phyloP scores from a whole-genome alignment of 306 rosid genomes.

The Aeschynomene evenia region DNA sequence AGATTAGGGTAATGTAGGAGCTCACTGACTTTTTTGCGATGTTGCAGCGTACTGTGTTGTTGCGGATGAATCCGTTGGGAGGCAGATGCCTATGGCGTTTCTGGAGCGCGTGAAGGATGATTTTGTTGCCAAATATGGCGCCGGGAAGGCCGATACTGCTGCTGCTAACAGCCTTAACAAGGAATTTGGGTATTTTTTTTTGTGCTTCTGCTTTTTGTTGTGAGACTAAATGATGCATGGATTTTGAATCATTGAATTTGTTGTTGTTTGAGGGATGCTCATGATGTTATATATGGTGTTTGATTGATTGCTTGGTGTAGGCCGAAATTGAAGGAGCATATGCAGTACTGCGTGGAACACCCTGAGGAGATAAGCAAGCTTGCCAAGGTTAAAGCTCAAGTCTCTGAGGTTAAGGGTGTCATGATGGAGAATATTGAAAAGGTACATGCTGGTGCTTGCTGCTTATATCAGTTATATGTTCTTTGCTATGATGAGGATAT shows the following conservation, averaged over 20 bases:
- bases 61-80: conserved; percentile 84
- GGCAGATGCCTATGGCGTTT: conserved; percentile 91
- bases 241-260: background rate
- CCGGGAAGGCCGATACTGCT: conserved; percentile 86
- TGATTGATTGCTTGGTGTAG: conserved; percentile 36
- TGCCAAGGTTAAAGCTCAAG: conserved; percentile 96
- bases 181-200: conserved; percentile 76
- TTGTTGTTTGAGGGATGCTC: conserved; percentile 2
- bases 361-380: conserved; percentile 98
- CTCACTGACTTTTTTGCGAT: background rate
- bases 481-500: background rate
- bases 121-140: conserved; percentile 67
- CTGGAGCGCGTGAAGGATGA: conserved; percentile 95
- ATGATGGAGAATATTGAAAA: conserved; percentile 99
- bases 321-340: conserved; percentile 90
- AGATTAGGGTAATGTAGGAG: background rate
- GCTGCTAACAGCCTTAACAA: conserved; percentile 79
- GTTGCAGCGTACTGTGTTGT: conserved; percentile 90
- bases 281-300: background rate
- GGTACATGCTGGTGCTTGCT: conserved; percentile 40
- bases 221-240: background rate
- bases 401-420: conserved; percentile 97
- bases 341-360: conserved; percentile 95
- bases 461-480: background rate
- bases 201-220: too few species aligned